Conservation (phyloP, 305 asterid species). For the Rubia peregrina region DNA sequence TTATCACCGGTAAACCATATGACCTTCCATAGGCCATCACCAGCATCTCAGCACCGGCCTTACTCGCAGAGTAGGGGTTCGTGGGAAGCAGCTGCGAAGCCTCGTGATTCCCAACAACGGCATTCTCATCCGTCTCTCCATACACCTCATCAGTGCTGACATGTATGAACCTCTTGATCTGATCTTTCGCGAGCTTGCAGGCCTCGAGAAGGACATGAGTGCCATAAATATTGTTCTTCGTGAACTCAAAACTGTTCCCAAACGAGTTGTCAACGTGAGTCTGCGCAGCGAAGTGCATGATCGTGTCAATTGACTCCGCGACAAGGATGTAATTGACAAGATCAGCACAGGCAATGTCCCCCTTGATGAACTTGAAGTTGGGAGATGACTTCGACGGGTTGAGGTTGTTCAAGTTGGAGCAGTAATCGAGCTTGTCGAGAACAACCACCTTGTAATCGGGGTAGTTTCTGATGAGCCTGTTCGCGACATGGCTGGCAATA, state of each 20-base stretch:
- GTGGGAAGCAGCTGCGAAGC: constrained; percentile 89
- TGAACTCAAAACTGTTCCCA: constrained; percentile 84
- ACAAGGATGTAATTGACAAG: constrained; percentile 80
- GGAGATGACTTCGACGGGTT: constrained; percentile 55
- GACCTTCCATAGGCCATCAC: constrained; percentile 93
- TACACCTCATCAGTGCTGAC: constrained; percentile 94
- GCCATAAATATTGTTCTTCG: constrained; percentile 83
- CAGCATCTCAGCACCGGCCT: constrained; percentile 97
- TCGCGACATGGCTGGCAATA: constrained; percentile 85
- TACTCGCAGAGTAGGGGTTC: constrained; percentile 84
- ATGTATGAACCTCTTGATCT: constrained; percentile 73
- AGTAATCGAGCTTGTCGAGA: constrained; percentile 87
- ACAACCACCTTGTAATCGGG: constrained; percentile 72
- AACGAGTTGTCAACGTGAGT: constrained; percentile 89
- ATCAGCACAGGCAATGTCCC: constrained; percentile 79
- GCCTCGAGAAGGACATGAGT: constrained; percentile 90
- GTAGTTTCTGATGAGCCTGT: constrained; percentile 61
- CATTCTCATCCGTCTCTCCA: constrained; percentile 87
- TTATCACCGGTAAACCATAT: constrained; percentile 54
- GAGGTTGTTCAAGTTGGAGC: constrained; percentile 73
- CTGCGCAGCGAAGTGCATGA: constrained; percentile 96
- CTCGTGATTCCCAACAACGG: constrained; percentile 83
- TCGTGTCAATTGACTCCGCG: constrained; percentile 71
- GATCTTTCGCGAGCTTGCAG: constrained; percentile 76
- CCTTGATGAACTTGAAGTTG: constrained; percentile 79